Evolutionary conservation across 164 flowering plant genomes (phyloP).

Genomic region (Aristolochia fimbriata): DNA sequence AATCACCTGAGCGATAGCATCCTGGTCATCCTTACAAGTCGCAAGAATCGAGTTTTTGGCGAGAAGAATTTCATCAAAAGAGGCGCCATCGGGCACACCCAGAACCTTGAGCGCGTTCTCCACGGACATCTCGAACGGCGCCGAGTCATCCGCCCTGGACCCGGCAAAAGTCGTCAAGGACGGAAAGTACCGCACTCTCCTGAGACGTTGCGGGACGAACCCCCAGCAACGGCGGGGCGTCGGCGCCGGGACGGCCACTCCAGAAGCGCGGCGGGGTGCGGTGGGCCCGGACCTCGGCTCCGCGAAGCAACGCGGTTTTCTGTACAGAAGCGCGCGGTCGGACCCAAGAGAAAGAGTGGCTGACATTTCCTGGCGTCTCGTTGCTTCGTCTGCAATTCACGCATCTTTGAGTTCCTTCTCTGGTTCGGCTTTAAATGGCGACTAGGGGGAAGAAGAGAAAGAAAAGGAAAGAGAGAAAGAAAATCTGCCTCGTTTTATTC

Average conservation of each 20-base stretch:
- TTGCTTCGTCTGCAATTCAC: background rate
- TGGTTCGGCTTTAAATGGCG: no score
- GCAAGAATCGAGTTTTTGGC: slow-evolving; percentile 74
- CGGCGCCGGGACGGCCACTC: background rate
- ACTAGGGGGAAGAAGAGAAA: no score
- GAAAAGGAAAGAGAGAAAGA: no score
- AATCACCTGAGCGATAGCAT: slow-evolving; percentile 57
- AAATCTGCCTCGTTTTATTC: no score
- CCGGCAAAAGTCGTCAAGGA: slow-evolving; percentile 1
- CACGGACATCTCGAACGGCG: slow-evolving; percentile 77
- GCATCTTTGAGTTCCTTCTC: no score
- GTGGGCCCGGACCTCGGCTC: background rate
- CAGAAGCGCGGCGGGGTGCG: background rate
- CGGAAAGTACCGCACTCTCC: background rate
- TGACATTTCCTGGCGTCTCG: background rate
- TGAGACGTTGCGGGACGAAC: background rate
- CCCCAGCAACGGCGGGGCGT: background rate
- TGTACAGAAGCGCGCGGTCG: background rate
- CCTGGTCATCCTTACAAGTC: slow-evolving; percentile 61
- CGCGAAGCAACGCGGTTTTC: background rate
- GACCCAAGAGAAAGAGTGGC: background rate
- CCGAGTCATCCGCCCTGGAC: slow-evolving; percentile 54
- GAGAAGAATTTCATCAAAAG: slow-evolving; percentile 79
- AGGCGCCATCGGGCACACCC: slow-evolving; percentile 72
- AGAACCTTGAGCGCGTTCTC: slow-evolving; percentile 83